These are phyloP conservation scores for Babesia sp. DNA, from an alignment of 169 alveolate genomes.

Conservation along the genomic window DNA sequence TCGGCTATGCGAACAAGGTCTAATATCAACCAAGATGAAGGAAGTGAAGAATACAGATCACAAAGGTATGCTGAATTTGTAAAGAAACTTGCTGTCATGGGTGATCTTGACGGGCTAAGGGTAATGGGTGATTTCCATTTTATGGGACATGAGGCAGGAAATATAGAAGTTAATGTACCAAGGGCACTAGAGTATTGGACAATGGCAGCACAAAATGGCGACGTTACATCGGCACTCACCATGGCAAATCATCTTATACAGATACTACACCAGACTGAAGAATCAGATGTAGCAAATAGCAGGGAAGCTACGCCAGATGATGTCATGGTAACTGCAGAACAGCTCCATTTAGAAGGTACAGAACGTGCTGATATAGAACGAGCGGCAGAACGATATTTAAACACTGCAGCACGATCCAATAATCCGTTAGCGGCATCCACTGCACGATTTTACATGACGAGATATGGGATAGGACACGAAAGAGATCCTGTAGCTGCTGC, in stretches of 20 bases:
- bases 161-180: constrained; percentile 67
- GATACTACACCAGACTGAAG: constrained; percentile 65
- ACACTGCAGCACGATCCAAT: constrained; percentile 38
- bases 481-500: constrained; percentile 80
- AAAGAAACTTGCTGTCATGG: constrained; percentile 72
- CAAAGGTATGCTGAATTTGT: constrained; percentile 74
- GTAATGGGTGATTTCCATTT: constrained; percentile 83
- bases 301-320: constrained; percentile 26
- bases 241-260: constrained; percentile 70
- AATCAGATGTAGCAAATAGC: not conserved
- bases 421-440: constrained; percentile 44
- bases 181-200: constrained; percentile 83
- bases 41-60: constrained; percentile 60
- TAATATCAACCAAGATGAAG: constrained; percentile 15
- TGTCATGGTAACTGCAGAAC: not conserved
- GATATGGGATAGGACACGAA: constrained; percentile 78
- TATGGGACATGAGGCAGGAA: constrained; percentile 79
- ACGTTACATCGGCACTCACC: constrained; percentile 82
- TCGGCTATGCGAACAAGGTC: constrained; percentile 42
- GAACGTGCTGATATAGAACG: not conserved
- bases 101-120: constrained; percentile 79
- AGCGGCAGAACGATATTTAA: constrained; percentile 62
- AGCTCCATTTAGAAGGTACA: not conserved
- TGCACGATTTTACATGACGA: constrained; percentile 70
- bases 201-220: constrained; percentile 86